These are phyloP conservation scores for Cyclotella baltica DNA, from an alignment of 108 stramenopile species.

Conservation along the genomic window DNA sequence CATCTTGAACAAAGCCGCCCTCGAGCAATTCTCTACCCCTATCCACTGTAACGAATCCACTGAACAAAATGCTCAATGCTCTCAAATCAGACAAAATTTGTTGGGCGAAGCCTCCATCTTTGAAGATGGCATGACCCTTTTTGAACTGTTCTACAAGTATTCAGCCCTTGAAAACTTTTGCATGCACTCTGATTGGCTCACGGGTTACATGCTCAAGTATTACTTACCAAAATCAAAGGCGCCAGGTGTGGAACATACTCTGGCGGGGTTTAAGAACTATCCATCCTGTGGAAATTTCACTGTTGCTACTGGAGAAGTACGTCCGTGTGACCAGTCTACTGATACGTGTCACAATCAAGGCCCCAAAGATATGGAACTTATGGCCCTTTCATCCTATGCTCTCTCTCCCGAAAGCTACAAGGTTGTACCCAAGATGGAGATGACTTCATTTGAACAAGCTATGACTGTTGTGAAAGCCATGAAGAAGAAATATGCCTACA, in stretches of 20 bases:
- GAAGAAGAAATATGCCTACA: neutral
- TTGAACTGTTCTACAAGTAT: slow-evolving; percentile 22
- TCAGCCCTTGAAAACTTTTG: slow-evolving; percentile 9
- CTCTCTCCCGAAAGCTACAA: slow-evolving; percentile 15
- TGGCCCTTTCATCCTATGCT: slow-evolving; percentile 3
- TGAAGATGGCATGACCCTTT: slow-evolving; percentile 12
- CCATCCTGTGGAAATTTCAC: slow-evolving; percentile 21
- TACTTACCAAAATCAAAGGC: neutral
- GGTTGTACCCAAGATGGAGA: neutral
- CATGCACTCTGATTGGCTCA: slow-evolving; percentile 24
- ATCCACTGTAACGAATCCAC: neutral
- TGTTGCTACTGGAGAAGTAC: neutral
- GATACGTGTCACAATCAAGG: slow-evolving; percentile 23
- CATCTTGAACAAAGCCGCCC: slow-evolving; percentile 22
- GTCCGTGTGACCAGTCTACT: slow-evolving; percentile 2
- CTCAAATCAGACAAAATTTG: slow-evolving; percentile 11
- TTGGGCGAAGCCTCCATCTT: slow-evolving; percentile 13
- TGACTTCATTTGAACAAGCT: neutral
- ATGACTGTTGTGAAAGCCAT: neutral
- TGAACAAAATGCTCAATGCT: neutral
- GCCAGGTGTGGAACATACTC: neutral
- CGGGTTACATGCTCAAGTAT: slow-evolving; percentile 11
- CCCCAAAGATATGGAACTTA: slow-evolving; percentile 9
- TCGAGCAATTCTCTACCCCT: slow-evolving; percentile 32
- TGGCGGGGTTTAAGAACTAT: slow-evolving; percentile 10